phyloP scores from a whole-genome alignment of 2,329 filamentous ascomycete species.

The Ploettnerulaceae sp. region DNA sequence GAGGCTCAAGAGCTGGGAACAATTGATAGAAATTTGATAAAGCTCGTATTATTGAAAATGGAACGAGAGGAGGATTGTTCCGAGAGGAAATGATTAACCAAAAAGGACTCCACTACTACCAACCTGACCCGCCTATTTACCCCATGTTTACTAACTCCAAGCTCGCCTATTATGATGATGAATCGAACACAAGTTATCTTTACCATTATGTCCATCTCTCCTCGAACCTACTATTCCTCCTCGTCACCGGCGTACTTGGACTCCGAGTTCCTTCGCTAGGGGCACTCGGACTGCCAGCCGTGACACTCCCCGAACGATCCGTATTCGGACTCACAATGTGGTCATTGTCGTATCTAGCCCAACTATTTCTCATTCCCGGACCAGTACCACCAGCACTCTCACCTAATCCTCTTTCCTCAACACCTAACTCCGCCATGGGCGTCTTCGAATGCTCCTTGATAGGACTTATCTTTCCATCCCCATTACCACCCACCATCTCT shows the following conservation, averaged over 20 bases:
- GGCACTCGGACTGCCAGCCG: constrained; percentile 10
- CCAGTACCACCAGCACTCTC: constrained; percentile 1
- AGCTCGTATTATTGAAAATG: too few relatives aligned
- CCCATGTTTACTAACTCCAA: too few relatives aligned
- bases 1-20: too few relatives aligned
- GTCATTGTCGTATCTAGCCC: constrained; percentile 1
- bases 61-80: too few relatives aligned
- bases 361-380: not conserved
- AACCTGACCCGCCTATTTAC: too few relatives aligned
- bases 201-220: constrained; percentile 11
- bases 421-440: constrained; percentile 14
- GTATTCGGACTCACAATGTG: constrained; percentile 21
- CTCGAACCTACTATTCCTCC: constrained; percentile 22
- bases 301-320: constrained; percentile 24
- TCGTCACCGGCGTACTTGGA: constrained; percentile 14
- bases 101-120: too few relatives aligned
- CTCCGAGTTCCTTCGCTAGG: constrained; percentile 16
- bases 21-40: too few relatives aligned
- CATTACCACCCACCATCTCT: constrained; percentile 5
- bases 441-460: constrained; percentile 11
- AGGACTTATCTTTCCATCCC: constrained; percentile 8
- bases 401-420: constrained; percentile 13
- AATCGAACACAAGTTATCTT: too few relatives aligned
- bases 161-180: too few relatives aligned
- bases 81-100: too few relatives aligned